Base-by-base conservation (phyloP, 257 asterid species). In the Mitragyna speciosa region DNA sequence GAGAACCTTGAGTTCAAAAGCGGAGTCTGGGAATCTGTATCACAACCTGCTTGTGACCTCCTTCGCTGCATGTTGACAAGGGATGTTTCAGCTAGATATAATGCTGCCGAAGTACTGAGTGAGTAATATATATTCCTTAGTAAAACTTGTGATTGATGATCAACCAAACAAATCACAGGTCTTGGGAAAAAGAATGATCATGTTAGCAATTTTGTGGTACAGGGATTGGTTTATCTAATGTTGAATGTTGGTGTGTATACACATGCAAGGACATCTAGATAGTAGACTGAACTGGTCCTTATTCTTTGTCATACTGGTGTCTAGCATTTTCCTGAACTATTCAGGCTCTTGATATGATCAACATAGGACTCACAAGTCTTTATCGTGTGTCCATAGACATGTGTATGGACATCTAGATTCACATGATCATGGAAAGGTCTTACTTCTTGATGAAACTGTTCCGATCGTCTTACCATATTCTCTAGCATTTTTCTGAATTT, bases 41-140 rank as follows among this genome's bases (percentile, higher is more conserved):
- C 97, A 65, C 86, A 82, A 66, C 87, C 92, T 83, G 98, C 96
- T 82, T 93, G 98, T 78, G 92, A 92, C 82, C 91, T 92, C 33
- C 88, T 94, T 58, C 80, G 95, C 58, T 81, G 86, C 68, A 94
- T 94, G 98, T 80, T 94, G 84, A 87, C 84, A 45, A 88, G 96
- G 86, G 89, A 86, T 76, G 80, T 76, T 65, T 85, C 93, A 22
- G 72, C 85, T 65, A 88, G 97, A 88, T 83, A 90, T 73, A 86
- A 92, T 71, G 97, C 97, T 26, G 88, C 85, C 48, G 92, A 90
- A 66, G 95, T 94, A 83, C 86, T 93, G 72, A 87, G 98, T 93
- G 88, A 90, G 98, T 91, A 78, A 64, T 51, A 15, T 51, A 73
- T 51, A 51, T 56, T 9, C 6, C 52, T 22, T 2, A 2, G 33